Percentiles rank a stretch among this genome's conserved stretches.
These are phyloP conservation scores for Lactifluus subvellereus DNA, from an alignment of 768 basidiomycete genomes.

Conservation along the genomic window DNA sequence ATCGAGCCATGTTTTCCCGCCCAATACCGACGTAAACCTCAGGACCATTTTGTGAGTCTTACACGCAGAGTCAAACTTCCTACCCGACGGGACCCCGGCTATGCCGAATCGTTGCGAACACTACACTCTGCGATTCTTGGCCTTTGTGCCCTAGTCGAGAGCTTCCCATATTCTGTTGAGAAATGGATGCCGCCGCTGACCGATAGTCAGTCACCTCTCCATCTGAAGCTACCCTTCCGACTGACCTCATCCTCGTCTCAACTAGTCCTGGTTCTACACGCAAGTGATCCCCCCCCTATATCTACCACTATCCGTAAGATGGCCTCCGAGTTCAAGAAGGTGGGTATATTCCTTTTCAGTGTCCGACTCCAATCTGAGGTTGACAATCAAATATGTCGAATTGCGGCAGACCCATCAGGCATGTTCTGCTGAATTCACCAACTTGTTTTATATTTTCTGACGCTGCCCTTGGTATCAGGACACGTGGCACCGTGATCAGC, in stretches of 20 bases:
- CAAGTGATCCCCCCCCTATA: conserved; percentile 83
- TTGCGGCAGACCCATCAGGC: conserved; percentile 35
- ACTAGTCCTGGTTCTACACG: conserved; percentile 67
- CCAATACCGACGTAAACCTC: conserved; percentile 1
- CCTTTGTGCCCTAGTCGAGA: conserved; percentile 45
- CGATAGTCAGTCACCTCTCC: conserved; percentile 45
- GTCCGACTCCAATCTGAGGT: not conserved
- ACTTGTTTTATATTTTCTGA: not conserved
- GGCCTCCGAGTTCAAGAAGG: conserved; percentile 83
- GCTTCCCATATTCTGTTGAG: conserved; percentile 53
- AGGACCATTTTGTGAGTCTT: conserved; percentile 78
- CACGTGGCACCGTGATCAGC: conserved; percentile 88
- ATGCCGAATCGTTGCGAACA: conserved; percentile 64
- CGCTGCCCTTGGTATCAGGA: conserved; percentile 43
- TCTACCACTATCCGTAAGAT: conserved; percentile 84
- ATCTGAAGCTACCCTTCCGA: not conserved
- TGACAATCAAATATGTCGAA: not conserved
- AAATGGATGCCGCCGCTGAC: conserved; percentile 58
- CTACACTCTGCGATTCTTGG: conserved; percentile 68
- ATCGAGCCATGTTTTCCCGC: conserved; percentile 2
- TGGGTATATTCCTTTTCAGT: conserved; percentile 30
- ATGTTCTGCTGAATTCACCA: not conserved
- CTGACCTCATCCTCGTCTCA: conserved; percentile 8
- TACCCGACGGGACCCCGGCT: conserved; percentile 58
- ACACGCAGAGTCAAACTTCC: conserved; percentile 61